Conservation (phyloP, 176 grass and related monocot species). For the Elymus sibiricus region DNA sequence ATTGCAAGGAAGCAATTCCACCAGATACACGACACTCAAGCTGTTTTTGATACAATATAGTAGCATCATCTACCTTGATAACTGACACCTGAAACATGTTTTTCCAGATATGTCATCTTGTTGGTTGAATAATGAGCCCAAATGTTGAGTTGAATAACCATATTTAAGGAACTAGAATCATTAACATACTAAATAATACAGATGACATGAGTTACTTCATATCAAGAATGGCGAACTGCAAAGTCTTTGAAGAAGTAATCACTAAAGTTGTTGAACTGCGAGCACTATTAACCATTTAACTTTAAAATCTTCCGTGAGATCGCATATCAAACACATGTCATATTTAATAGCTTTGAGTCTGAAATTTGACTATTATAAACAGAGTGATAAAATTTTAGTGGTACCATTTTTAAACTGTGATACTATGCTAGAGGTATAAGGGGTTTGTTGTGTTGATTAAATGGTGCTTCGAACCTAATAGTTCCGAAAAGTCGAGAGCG, state of each 20-base stretch:
- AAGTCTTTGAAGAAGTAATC: neutral
- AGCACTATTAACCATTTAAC: neutral
- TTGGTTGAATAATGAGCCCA: neutral
- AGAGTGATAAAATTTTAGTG: neutral
- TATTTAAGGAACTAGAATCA: neutral
- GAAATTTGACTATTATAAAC: neutral
- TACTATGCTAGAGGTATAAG: neutral
- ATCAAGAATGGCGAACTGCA: neutral
- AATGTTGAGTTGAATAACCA: conserved; percentile 6
- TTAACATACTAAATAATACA: neutral
- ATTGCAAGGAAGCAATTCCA: conserved; percentile 80
- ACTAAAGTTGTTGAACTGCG: neutral
- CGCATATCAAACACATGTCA: neutral
- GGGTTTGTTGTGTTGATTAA: neutral
- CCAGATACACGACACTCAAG: conserved; percentile 65
- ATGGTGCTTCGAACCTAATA: neutral
- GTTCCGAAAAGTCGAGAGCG: neutral
- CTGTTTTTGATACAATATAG: conserved; percentile 89
- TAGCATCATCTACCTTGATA: conserved; percentile 62
- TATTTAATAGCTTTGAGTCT: conserved; percentile 5
- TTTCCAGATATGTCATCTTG: neutral
- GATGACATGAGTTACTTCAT: neutral
- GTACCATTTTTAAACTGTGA: neutral
- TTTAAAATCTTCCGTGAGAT: neutral
- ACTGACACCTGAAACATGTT: conserved; percentile 70